Evolutionary conservation across 148 eudicot genomes (phyloP).

Genomic region (Camellia granthamiana): DNA sequence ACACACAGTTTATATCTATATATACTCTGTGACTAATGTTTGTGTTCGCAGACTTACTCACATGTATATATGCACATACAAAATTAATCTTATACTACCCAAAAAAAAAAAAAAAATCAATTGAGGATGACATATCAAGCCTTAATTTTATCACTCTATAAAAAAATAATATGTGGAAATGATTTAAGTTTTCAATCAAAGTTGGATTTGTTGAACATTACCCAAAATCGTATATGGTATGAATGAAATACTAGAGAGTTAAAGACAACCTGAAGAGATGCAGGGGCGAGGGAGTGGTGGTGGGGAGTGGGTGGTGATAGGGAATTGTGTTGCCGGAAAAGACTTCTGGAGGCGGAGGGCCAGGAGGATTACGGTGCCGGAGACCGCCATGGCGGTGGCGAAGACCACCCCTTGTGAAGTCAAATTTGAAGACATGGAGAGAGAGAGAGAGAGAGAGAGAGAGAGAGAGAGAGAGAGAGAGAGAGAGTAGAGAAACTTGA

Average conservation of each 20-base stretch:
- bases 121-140: too few species aligned
- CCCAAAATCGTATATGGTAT: neutral
- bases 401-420: constrained; percentile 58
- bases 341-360: constrained; percentile 57
- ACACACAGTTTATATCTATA: neutral
- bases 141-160: too few species aligned
- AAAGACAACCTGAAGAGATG: constrained; percentile 54
- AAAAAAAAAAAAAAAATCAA: too few species aligned
- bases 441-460: constrained; percentile 14
- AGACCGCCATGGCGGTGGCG: constrained; percentile 86
- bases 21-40: too few species aligned
- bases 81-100: too few species aligned
- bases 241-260: neutral
- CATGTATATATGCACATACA: neutral
- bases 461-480: too few species aligned
- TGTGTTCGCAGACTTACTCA: too few species aligned
- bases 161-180: too few species aligned
- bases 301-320: neutral
- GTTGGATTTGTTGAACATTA: too few species aligned
- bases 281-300: constrained; percentile 53
- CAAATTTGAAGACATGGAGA: constrained; percentile 40
- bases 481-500: neutral
- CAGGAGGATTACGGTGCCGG: constrained; percentile 64
- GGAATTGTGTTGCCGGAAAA: constrained; percentile 19
- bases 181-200: too few species aligned